phyloP scores from a whole-genome alignment of 345 rosid genomes.

The Syzygium aromaticum region DNA sequence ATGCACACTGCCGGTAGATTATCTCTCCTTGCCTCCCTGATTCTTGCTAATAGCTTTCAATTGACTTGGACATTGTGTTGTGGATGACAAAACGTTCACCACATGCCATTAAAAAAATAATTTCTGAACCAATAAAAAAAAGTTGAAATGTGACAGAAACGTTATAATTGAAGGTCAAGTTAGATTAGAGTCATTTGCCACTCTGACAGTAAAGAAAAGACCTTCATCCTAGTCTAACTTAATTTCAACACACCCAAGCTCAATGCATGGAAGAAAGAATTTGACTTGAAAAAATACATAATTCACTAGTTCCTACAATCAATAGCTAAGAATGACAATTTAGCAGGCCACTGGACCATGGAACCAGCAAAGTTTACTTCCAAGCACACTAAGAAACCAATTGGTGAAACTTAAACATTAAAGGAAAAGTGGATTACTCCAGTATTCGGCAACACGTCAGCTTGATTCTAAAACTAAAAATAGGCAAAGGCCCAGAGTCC shows the following conservation, averaged over 20 bases:
- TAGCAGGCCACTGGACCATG: not conserved
- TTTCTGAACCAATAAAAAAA: not conserved
- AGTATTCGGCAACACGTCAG: not conserved
- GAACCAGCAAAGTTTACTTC: not conserved
- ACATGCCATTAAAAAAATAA: not conserved
- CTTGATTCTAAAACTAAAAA: not conserved
- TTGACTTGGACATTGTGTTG: conserved; percentile 82
- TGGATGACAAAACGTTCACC: conserved; percentile 79
- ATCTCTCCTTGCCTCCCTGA: conserved; percentile 93
- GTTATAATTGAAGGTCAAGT: not conserved
- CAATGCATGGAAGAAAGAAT: not conserved
- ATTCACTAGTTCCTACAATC: not conserved
- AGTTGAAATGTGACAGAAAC: not conserved
- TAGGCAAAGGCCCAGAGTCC: not conserved
- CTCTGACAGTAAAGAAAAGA: not conserved
- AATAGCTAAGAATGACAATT: not conserved
- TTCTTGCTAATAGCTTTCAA: conserved; percentile 94
- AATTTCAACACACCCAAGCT: not conserved
- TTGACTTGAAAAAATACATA: not conserved
- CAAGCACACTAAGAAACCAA: not conserved
- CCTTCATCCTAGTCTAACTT: not conserved
- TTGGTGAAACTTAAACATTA: not conserved
- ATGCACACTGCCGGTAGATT: conserved; percentile 56
- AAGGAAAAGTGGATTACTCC: not conserved
- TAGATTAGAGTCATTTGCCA: not conserved